phyloP scores from a whole-genome alignment of 2,329 filamentous ascomycete species.

The Cercospora sojina region DNA sequence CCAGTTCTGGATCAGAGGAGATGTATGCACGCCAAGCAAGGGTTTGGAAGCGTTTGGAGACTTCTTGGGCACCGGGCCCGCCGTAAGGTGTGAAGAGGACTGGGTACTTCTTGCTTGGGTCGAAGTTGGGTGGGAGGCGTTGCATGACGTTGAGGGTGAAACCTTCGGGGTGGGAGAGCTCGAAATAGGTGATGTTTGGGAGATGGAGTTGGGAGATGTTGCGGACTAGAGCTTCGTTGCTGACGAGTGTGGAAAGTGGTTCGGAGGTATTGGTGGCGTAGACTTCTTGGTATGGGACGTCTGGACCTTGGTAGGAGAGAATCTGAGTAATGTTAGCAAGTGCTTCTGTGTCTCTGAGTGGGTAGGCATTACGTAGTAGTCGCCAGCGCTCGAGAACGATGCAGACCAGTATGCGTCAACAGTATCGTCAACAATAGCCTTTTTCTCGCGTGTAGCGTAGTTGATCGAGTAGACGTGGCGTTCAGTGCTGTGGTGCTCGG shows the following conservation, averaged over 20 bases:
- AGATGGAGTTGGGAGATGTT: conserved; percentile 61
- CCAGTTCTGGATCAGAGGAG: conserved; percentile 64
- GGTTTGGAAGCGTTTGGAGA: conserved; percentile 56
- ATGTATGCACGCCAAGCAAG: conserved; percentile 64
- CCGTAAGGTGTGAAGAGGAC: conserved; percentile 68
- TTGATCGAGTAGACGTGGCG: conserved; percentile 67
- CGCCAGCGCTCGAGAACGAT: conserved; percentile 62
- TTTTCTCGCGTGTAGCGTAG: conserved; percentile 55
- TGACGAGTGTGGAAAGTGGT: conserved; percentile 59
- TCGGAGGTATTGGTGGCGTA: conserved; percentile 58
- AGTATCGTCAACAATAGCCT: conserved; percentile 61
- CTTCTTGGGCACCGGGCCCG: conserved; percentile 63
- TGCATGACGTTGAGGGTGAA: conserved; percentile 65
- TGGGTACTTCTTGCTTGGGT: conserved; percentile 63
- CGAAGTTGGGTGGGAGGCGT: conserved; percentile 63
- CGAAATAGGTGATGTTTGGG: conserved; percentile 64
- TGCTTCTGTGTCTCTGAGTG: no score
- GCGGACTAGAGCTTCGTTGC: conserved; percentile 58
- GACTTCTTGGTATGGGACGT: conserved; percentile 68
- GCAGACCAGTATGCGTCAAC: conserved; percentile 61
- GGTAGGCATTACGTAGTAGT: conserved; percentile 53
- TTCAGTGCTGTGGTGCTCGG: conserved; percentile 65
- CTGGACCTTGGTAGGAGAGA: conserved; percentile 62
- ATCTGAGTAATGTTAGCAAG: conserved; percentile 38
- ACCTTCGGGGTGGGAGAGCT: conserved; percentile 61